Base-by-base conservation (phyloP, 345 rosid species). In the Cardamine chenopodiifolia region DNA sequence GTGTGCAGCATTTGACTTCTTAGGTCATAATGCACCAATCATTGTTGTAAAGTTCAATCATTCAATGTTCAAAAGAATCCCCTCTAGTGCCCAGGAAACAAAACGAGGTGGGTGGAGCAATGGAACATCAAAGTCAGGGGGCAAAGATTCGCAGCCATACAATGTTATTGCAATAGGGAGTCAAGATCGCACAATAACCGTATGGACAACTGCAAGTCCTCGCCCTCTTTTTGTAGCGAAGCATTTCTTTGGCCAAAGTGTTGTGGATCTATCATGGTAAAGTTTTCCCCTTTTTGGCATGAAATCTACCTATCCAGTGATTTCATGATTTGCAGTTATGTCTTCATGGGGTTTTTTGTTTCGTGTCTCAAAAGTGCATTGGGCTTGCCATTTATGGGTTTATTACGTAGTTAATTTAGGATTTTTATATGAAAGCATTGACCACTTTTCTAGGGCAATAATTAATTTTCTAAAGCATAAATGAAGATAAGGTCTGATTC, bases 131-230 rank as follows among this genome's bases (percentile, higher is more conserved):
- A 90, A 96, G 78, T 75, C 83, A 62, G 94, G 84, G 73, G 94
- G 88, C 39, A 96, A 88, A 80, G 98, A 96, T 79, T 81, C 84
- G 22, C 93, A 90, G 66, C 89, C 98, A 2, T 96, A 88, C 75
- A 92, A 92, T 82, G 86, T 96, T 62, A 96, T 96, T 81, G 99
- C 99, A 44, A 92, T 96, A 75, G 98, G 99, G 63, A 92, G 99
- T 78, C 99, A 96, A 82, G 99, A 96, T 76, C 99, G 98, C 44
- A 96, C 98, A 12, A 89, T 96, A 82, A 96, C 99, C 45, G 99
- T 96, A 0, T 96, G 99, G 99, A 96, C 99, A 2, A 96, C 99
- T 67, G 99, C 90, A 53, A 89, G 93, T 76, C 88, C 96, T 19
- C 97, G 98, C 55, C 99, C 99, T 44, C 91, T 96, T 61, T 92